Evolutionary conservation across 257 asterid species (phyloP).

Genomic region (Nicotiana otophora): DNA sequence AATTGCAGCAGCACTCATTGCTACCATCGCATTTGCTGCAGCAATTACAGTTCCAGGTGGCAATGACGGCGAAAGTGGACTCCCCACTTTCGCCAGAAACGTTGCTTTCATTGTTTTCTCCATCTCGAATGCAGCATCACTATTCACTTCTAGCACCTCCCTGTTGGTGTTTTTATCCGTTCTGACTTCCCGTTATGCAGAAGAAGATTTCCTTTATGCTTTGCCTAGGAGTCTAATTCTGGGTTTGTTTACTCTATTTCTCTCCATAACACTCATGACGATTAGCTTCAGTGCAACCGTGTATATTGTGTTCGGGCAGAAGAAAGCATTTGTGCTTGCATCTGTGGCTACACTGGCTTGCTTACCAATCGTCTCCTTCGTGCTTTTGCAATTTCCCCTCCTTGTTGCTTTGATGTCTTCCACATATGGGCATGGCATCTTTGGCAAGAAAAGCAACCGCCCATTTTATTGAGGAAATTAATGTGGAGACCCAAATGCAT

Average conservation of each 20-base stretch:
- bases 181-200: not conserved
- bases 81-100: not conserved
- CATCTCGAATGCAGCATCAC: not conserved
- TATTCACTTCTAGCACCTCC: constrained; percentile 1
- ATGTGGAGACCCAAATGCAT: too few relatives aligned
- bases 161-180: constrained; percentile 4
- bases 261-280: constrained; percentile 5
- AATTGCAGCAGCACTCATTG: not conserved
- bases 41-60: constrained; percentile 6
- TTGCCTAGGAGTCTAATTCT: not conserved
- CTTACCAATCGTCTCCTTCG: not conserved
- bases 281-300: not conserved
- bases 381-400: not conserved
- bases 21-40: constrained; percentile 7
- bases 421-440: constrained; percentile 2
- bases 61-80: not conserved
- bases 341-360: constrained; percentile 13
- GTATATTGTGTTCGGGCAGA: not conserved
- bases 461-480: not conserved
- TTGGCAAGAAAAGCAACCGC: not conserved
- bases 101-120: not conserved
- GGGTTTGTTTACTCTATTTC: not conserved
- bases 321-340: not conserved
- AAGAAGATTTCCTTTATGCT: not conserved
- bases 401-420: not conserved